Percentiles rank a stretch among this genome's conserved stretches.
These are phyloP conservation scores for Phialocephala subalpina DNA, from an alignment of 2,329 filamentous ascomycete species.

Conservation along the genomic window DNA sequence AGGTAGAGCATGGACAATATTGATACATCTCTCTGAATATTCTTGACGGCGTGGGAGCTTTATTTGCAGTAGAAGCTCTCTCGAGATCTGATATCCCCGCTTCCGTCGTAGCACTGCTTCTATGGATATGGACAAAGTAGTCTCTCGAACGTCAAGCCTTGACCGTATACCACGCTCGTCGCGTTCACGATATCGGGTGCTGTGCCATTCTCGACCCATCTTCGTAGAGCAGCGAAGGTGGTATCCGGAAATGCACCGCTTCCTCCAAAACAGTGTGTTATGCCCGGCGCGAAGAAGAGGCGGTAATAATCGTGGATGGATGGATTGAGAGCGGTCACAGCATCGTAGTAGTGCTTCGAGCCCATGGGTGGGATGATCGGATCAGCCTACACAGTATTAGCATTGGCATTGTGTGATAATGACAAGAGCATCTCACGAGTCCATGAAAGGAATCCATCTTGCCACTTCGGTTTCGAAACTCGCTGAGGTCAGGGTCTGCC, in stretches of 20 bases:
- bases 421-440: neutral
- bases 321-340: constrained; percentile 30
- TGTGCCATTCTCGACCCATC: constrained; percentile 45
- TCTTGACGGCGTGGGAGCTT: neutral
- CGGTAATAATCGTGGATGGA: constrained; percentile 44
- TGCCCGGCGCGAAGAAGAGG: constrained; percentile 44
- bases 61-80: constrained; percentile 9
- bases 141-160: neutral
- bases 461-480: constrained; percentile 18
- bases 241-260: constrained; percentile 36
- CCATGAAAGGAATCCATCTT: constrained; percentile 33
- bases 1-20: too few relatives aligned
- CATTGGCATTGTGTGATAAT: neutral
- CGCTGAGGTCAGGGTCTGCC: constrained; percentile 25
- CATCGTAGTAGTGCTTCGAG: constrained; percentile 40
- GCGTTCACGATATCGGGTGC: constrained; percentile 35
- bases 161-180: neutral
- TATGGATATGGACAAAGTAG: constrained; percentile 28
- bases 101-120: constrained; percentile 14
- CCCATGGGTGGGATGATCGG: constrained; percentile 24
- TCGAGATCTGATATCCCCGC: neutral
- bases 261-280: constrained; percentile 45
- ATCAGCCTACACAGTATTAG: constrained; percentile 19
- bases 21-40: too few relatives aligned
- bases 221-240: constrained; percentile 40